Evolutionary conservation across 352 stramenopile species (phyloP), one percentile per base, ranked within the genome.

Genomic region (Globisporangium rhizosaccharum): DNA sequence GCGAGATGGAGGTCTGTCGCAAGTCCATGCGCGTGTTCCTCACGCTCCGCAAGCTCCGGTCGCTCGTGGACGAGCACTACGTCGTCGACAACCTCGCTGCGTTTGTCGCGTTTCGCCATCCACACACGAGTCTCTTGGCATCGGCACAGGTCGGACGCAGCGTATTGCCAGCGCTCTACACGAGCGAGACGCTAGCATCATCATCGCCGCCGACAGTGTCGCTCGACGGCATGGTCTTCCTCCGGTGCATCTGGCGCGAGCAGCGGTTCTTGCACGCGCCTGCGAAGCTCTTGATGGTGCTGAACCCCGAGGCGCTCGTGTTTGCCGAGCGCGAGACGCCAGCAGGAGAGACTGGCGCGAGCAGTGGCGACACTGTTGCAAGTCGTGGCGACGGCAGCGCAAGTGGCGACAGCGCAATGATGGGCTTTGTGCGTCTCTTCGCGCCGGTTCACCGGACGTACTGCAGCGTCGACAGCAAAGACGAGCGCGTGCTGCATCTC

Each of bases 21-120:
- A 88, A 88, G 62, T 70, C 75, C 8, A 88, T 90, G 80, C 75
- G 74, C 17, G 58, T 77, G 23, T 92, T 92, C 47, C 68, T 92
- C 10, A 77, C 66, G 2, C 52, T 92, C 23, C 68, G 80, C 17
- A 78, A 76, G 30, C 57, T 92, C 5, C 76, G 83, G 0, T 54
- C 78, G 30, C 60, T 87, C 17, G 44, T 90, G 23, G 81, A 90
- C 56, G 28, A 60, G 23, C 58, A 51, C 20, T 87, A 79, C 57
- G 47, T 52, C 0, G 62, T 72, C 9, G 83, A 92, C 48, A 46
- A 63, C 37, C 61, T 92, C 41, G 73, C 78, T 12, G 70, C 79
- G 47, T 66, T 92, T 51, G 72, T 83, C 15, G 60, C 59, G 10
- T 87, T 76, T 36, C 75, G 80, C 0, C 79, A 92, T 42, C 74